A percentile compares a stretch with the other conserved stretches of the same genome.
These are phyloP conservation scores for Hypoxylon sp. DNA, from an alignment of 2,329 filamentous ascomycete species.

Conservation along the genomic window DNA sequence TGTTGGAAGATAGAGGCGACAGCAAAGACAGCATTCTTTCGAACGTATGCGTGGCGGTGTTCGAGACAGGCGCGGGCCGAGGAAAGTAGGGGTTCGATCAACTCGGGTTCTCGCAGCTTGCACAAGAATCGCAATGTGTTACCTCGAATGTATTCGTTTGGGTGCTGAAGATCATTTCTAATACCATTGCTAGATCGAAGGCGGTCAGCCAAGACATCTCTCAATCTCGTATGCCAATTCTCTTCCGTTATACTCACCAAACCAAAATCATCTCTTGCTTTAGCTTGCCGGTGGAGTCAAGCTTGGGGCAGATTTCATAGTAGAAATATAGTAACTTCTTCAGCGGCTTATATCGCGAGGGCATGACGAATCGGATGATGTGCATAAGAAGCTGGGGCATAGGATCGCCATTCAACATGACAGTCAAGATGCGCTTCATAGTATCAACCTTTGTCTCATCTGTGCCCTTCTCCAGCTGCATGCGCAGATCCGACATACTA, in stretches of 20 bases:
- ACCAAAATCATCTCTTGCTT: slow-evolving; percentile 99
- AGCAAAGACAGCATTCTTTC: slow-evolving; percentile 97
- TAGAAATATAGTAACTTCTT: slow-evolving; percentile 99
- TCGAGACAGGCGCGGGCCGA: slow-evolving; percentile 92
- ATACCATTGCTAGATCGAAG: slow-evolving; percentile 83
- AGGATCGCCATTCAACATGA: slow-evolving; percentile 98
- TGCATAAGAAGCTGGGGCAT: slow-evolving; percentile 98
- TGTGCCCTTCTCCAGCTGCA: slow-evolving; percentile 90
- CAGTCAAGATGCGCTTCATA: slow-evolving; percentile 93
- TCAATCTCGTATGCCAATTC: too few species aligned
- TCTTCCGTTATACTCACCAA: slow-evolving; percentile 73
- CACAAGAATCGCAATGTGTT: slow-evolving; percentile 98
- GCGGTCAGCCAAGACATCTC: slow-evolving; percentile 14
- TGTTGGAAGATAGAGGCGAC: slow-evolving; percentile 92
- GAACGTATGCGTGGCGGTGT: slow-evolving; percentile 95
- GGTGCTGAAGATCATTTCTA: slow-evolving; percentile 94
- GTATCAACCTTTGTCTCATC: slow-evolving; percentile 94
- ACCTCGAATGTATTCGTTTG: slow-evolving; percentile 97
- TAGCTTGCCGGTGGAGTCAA: slow-evolving; percentile 89
- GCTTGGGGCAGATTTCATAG: slow-evolving; percentile 98
- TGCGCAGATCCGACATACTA: slow-evolving; percentile 87
- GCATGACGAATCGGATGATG: slow-evolving; percentile 99
- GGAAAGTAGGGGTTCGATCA: slow-evolving; percentile 94
- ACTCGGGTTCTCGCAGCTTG: slow-evolving; percentile 93
- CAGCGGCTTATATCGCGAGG: slow-evolving; percentile 91